Percentiles rank a stretch among this genome's conserved stretches.
Evolutionary conservation across 106 monocot species (phyloP).

Genomic region (Amphibolis antarctica): DNA sequence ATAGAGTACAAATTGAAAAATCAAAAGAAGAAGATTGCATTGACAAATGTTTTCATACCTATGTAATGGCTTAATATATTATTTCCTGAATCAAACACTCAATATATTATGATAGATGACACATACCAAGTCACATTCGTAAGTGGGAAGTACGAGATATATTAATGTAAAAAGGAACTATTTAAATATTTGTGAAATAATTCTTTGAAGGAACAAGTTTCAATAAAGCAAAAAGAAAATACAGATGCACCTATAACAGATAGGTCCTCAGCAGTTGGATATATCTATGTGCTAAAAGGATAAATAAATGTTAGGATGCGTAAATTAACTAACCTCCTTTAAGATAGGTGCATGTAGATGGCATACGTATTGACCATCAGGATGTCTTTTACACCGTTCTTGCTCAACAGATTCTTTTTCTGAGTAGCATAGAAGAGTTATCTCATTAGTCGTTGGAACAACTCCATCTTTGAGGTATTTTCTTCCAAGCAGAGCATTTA

Average conservation of each 20-base stretch:
- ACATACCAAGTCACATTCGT: no score
- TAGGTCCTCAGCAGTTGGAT: neutral
- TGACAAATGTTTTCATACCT: no score
- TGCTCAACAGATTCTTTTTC: conserved; percentile 40
- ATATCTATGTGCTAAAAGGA: neutral
- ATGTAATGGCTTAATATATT: no score
- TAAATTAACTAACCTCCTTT: conserved; percentile 57
- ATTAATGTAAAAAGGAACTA: neutral
- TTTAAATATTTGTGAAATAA: neutral
- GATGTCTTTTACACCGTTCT: conserved; percentile 78
- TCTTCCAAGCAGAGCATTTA: conserved; percentile 94
- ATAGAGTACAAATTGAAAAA: no score
- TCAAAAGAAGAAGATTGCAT: no score
- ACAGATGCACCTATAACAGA: neutral
- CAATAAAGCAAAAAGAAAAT: neutral
- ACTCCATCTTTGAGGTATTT: conserved; percentile 89
- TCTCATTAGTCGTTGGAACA: conserved; percentile 94
- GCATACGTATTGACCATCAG: conserved; percentile 90
- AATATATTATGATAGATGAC: no score
- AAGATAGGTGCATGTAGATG: conserved; percentile 73
- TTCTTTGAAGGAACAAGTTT: no score
- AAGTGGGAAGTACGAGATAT: no score
- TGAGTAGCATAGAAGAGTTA: conserved; percentile 79
- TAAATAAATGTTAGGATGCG: conserved; percentile 3
- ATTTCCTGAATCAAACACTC: no score